These are phyloP conservation scores for Pythium dissimile DNA, from an alignment of 352 stramenopile genomes.

Conservation along the genomic window DNA sequence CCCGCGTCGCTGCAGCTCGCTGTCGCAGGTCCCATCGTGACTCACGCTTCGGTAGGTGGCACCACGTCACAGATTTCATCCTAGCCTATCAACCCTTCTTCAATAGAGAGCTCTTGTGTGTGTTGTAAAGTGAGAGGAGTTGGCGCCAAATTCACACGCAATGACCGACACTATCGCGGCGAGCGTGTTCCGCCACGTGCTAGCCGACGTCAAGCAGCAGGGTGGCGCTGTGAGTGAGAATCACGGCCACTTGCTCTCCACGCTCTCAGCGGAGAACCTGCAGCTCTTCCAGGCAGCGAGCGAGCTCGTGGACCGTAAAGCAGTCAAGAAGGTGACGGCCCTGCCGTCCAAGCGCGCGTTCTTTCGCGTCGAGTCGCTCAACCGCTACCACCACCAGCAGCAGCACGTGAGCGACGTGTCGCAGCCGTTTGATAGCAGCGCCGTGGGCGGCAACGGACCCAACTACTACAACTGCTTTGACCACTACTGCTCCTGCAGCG, in stretches of 20 bases:
- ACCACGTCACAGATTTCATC: slow-evolving; percentile 17
- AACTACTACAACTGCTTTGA: slow-evolving; percentile 76
- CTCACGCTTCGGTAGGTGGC: background rate
- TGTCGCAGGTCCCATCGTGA: too few species aligned
- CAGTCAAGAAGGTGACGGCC: slow-evolving; percentile 46
- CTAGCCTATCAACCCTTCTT: background rate
- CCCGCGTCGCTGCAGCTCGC: background rate
- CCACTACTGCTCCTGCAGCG: slow-evolving; percentile 62
- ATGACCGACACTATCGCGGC: slow-evolving; percentile 19
- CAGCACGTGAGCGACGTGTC: slow-evolving; percentile 11
- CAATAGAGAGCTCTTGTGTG: slow-evolving; percentile 4
- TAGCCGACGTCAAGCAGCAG: slow-evolving; percentile 36
- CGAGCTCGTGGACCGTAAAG: slow-evolving; percentile 41
- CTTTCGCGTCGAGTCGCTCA: slow-evolving; percentile 69
- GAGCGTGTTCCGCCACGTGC: slow-evolving; percentile 38
- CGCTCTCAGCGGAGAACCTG: slow-evolving; percentile 35
- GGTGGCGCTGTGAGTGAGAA: slow-evolving; percentile 17
- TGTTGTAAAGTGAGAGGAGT: too few species aligned
- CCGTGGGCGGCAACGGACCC: slow-evolving; percentile 35
- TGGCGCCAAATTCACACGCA: too few species aligned
- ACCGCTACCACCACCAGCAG: slow-evolving; percentile 34
- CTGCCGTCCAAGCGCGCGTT: slow-evolving; percentile 46
- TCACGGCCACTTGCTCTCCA: slow-evolving; percentile 49
- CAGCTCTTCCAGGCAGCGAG: slow-evolving; percentile 51
- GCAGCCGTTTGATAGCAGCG: slow-evolving; percentile 41